Conservation (phyloP, 2,329 filamentous ascomycete genomes). For the Microsporum canis region DNA sequence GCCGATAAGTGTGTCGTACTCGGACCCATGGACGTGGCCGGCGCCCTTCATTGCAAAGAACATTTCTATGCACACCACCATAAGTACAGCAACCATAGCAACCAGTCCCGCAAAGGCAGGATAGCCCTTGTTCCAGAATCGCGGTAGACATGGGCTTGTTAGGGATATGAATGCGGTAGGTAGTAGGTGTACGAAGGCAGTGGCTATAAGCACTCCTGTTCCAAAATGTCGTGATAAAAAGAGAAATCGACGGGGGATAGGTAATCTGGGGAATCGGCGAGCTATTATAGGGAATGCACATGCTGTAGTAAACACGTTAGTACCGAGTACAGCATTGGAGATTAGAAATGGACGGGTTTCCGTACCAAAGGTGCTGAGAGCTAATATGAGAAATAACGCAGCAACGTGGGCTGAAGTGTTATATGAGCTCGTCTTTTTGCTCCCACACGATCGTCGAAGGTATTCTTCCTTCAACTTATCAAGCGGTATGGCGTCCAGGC, state of each 20-base stretch:
- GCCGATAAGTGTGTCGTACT: conserved; percentile 39
- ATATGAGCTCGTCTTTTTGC: conserved; percentile 38
- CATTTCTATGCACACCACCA: conserved; percentile 78
- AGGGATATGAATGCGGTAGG: conserved; percentile 51
- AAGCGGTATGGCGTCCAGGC: conserved; percentile 24
- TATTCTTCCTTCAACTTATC: conserved; percentile 26
- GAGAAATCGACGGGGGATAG: conserved; percentile 47
- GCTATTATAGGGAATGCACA: conserved; percentile 53
- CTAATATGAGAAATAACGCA: conserved; percentile 55
- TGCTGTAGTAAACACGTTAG: conserved; percentile 27
- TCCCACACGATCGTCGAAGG: conserved; percentile 22
- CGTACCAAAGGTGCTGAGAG: conserved; percentile 37
- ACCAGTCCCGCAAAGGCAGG: conserved; percentile 68
- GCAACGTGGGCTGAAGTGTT: conserved; percentile 57
- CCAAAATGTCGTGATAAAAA: conserved; percentile 51
- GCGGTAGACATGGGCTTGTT: conserved; percentile 56
- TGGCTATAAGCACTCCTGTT: conserved; percentile 47
- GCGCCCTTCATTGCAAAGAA: conserved; percentile 65
- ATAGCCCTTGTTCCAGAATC: conserved; percentile 70
- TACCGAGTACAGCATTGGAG: not conserved
- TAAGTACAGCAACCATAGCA: conserved; percentile 68
- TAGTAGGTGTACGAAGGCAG: conserved; percentile 49
- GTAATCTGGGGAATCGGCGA: conserved; percentile 48
- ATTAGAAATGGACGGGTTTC: not conserved
- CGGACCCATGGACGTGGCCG: conserved; percentile 45